A percentile compares a stretch with the other conserved stretches of the same genome.
These are phyloP conservation scores for Gremmenia infestans DNA, from an alignment of 2,329 filamentous ascomycete genomes.

Conservation along the genomic window DNA sequence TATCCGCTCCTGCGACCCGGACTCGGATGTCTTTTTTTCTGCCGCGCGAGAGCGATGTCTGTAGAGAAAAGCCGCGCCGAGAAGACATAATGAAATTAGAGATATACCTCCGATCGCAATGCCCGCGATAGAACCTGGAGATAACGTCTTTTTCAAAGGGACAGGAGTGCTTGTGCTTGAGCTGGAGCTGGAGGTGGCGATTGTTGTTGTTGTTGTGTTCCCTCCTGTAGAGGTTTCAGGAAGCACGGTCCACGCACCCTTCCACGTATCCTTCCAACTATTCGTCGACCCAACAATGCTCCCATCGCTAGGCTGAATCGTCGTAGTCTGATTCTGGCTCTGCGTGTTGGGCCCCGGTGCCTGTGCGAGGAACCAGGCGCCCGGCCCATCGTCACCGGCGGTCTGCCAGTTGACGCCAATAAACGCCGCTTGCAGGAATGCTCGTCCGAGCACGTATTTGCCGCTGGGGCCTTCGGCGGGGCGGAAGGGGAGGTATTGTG, in stretches of 20 bases:
- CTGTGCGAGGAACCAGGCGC: constrained; percentile 28
- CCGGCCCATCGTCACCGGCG: background rate
- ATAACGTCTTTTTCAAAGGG: background rate
- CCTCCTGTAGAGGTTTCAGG: background rate
- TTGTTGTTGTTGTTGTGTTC: background rate
- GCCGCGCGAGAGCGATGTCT: too few relatives aligned
- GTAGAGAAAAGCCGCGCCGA: too few relatives aligned
- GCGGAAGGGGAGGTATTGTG: constrained; percentile 8
- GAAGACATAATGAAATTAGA: background rate
- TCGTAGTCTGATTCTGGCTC: background rate
- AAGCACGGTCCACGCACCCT: constrained; percentile 6
- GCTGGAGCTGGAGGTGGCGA: background rate
- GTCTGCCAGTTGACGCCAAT: constrained; percentile 30
- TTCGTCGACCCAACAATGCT: constrained; percentile 9
- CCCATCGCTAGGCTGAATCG: constrained; percentile 7
- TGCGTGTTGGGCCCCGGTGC: constrained; percentile 24
- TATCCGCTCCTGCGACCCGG: too few relatives aligned
- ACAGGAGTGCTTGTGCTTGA: background rate
- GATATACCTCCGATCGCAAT: background rate
- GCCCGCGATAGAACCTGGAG: background rate
- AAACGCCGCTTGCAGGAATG: constrained; percentile 36
- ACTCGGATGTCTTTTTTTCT: too few relatives aligned
- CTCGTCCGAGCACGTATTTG: constrained; percentile 29
- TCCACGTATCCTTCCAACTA: constrained; percentile 16
- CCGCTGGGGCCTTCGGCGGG: background rate